Conservation (phyloP, 805 yeast genomes). For the Jamesozyma jinghongensis region DNA sequence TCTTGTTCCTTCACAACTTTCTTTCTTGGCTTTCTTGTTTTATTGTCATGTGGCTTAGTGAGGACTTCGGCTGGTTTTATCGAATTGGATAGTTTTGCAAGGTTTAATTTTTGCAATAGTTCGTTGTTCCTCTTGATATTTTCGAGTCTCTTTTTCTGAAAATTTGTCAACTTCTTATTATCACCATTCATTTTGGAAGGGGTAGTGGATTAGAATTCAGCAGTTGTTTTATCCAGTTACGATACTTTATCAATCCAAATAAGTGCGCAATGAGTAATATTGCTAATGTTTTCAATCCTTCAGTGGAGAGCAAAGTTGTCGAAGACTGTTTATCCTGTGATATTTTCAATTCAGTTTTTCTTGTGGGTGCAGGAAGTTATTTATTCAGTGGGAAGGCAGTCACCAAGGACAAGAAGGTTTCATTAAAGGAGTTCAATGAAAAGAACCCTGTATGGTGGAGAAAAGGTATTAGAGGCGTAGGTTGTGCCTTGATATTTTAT, state of each 20-base stretch:
- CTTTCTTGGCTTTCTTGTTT: neutral
- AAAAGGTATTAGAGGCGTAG: slow-evolving; percentile 41
- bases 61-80: slow-evolving; percentile 17
- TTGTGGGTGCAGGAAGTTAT: slow-evolving; percentile 55
- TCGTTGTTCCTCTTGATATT: slow-evolving; percentile 80
- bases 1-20: slow-evolving; percentile 9
- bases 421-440: slow-evolving; percentile 27
- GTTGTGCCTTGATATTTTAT: slow-evolving; percentile 43
- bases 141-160: slow-evolving; percentile 62
- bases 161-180: slow-evolving; percentile 39
- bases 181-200: neutral
- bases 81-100: slow-evolving; percentile 22
- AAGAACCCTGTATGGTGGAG: slow-evolving; percentile 57
- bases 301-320: slow-evolving; percentile 12
- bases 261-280: slow-evolving; percentile 33
- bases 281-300: slow-evolving; percentile 38
- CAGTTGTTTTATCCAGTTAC: too few species aligned
- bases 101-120: slow-evolving; percentile 59
- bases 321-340: slow-evolving; percentile 61
- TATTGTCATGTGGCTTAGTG: slow-evolving; percentile 8
- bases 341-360: slow-evolving; percentile 49
- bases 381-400: slow-evolving; percentile 50
- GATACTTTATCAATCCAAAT: too few species aligned
- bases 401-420: slow-evolving; percentile 36
- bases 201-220: neutral